phyloP scores from a whole-genome alignment of 1,284 basidiomycete species.

The Tylopilus microsporus region DNA sequence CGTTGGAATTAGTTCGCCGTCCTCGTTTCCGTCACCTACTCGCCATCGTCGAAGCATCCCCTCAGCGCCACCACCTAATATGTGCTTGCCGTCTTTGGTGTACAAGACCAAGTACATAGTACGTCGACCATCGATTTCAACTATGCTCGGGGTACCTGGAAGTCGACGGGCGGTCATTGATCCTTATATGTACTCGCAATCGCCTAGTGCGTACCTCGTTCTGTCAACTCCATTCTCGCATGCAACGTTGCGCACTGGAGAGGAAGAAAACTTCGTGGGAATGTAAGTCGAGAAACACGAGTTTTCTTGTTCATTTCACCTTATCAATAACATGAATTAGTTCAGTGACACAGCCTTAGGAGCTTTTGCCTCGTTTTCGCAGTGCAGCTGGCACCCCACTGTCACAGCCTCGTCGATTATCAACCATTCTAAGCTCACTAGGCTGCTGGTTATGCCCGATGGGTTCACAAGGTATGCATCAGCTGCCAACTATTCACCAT shows the following conservation, averaged over 20 bases:
- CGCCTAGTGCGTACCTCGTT: not conserved
- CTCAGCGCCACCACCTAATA: not conserved
- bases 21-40: not conserved
- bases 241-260: too few species aligned
- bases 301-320: too few species aligned
- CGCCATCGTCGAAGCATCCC: conserved; percentile 4
- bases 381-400: too few species aligned
- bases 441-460: too few species aligned
- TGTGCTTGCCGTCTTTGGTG: not conserved
- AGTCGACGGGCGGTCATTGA: not conserved
- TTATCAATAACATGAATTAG: not conserved
- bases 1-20: not conserved
- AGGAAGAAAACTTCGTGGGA: not conserved
- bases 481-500: too few species aligned
- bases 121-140: not conserved
- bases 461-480: too few species aligned
- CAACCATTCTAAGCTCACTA: too few species aligned
- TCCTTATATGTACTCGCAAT: not conserved
- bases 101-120: not conserved
- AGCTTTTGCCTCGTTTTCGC: not conserved
- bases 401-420: too few species aligned
- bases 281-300: too few species aligned
- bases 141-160: not conserved
- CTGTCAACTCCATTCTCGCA: not conserved
- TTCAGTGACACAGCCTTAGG: not conserved